Base-by-base conservation (phyloP, 2,329 filamentous ascomycete species). In the Pseudogymnoascus sp. region DNA sequence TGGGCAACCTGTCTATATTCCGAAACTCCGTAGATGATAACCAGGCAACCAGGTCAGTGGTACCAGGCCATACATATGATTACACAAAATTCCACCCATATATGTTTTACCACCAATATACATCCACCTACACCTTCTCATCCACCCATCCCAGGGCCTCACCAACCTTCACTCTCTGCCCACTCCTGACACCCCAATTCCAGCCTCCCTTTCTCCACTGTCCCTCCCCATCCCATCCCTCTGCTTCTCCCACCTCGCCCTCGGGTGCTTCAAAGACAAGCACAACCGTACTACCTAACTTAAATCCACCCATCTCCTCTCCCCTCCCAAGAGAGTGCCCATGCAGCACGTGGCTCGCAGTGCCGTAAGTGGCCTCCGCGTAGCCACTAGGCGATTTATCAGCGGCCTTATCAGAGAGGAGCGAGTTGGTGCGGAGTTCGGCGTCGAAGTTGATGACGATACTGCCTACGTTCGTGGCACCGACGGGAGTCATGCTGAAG, bases 291-390 rank as follows among this genome's bases (percentile, higher is more conserved):
- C 91, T 96, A 18, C 94, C 94, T 3, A 99, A 81, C 78, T 95
- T 91, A 77, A 99, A 99, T 0, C 94, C 95, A 61, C 94, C 94
- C 92, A 99, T 97, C 75, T 99, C 94, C 72, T 97, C 93, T 36
- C 94, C 94, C 48, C 89, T 82, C 65, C 87, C 84, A 61, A 99
- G 78, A 1, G 93, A 88, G 72, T 97, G 87, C 2, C 95, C 94
- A 18, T 85, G 85, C 0, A 99, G 80, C 1, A 96, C 83, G 2
- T 80, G 76, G 70, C 89, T 95, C 1, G 93, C 90, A 13, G 80
- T 81, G 52, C 83, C 83, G 72, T 99, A 99, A 2, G 89, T 92
- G 6, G 94, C 95, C 76, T 99, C 94, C 0, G 90, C 86, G 72
- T 92, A 99, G 1, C 94, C 94, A n/a, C 86, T 84, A 0, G 93